Evolutionary conservation across 1,139 yeast species (phyloP), one percentile per base, ranked within the genome.

Genomic region (Kurtzmaniella quercitrusa): DNA sequence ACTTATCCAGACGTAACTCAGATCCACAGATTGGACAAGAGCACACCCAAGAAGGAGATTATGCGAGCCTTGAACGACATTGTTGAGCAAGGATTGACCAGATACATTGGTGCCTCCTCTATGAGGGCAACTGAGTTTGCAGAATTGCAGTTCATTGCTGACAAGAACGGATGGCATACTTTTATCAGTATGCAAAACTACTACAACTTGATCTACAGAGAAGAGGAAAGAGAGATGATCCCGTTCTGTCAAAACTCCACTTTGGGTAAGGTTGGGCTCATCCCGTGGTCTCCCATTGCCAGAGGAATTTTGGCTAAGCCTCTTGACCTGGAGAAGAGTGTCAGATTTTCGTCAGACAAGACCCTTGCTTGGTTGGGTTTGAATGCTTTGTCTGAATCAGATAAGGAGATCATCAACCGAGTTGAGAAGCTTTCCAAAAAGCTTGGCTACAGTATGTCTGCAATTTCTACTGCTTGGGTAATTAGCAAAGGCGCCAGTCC

Each of bases 61-160:
- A 77, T 80, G 83, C 66, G 60, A 49, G 74, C 82, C 1, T 62
- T 80, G 49, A 74, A 79, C 51, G 79, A 74, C 51, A 66, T 75
- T 34, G 76, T 79, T 21, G 68, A 68, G 46, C 49, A 60, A 19
- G 85, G 84, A 1, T 58, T 61, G 31, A 63, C 70, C 6, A 66
- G 82, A 44, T 80, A 80, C 56, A 66, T 80, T 44, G 85, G 85
- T n/a, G 83, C 84, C 1, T 77, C 82, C 1, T 57, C 80, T 0
- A 79, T 79, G 83, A 65, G 59, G 43, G 66, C 75, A 1, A 57
- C 59, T 34, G 73, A 73, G 48, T 79, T 79, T 58, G 75, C 70
- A 7, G 69, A 68, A 55, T 57, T 77, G 51, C 84, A 79, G 55
- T 59, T 57, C 47, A 58, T 71, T 43, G 84, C 84, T 14, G 82